Base-by-base conservation (phyloP, 1,139 yeast genomes). In the Debaryomyces sp. region DNA sequence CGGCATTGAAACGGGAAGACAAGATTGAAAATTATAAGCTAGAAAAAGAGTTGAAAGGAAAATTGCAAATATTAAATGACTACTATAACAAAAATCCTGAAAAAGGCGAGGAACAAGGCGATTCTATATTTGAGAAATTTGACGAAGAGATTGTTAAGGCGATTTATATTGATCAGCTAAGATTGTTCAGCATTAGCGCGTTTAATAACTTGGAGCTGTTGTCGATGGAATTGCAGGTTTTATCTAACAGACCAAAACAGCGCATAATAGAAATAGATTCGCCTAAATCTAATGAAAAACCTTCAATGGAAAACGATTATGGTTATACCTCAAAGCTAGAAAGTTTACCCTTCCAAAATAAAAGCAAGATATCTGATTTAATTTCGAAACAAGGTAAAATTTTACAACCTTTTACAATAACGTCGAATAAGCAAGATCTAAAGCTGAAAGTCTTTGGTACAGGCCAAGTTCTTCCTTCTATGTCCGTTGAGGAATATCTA, bases 401-500 rank as follows among this genome's bases (percentile, higher is more conserved):
- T 1, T 68, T 89, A 36, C 81, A 88, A 55, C 98, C 97, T 6
- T 94, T 94, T 65, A 89, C 95, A 0, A 79, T 94, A 27, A 82
- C 90, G 6, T 73, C 84, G 5, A 68, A 74, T 40, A 76, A 88
- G 47, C 80, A 84, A 23, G 81, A 84, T 41, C 58, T 89, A 21
- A 75, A 78, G 49, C 70, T 75, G 24, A 82, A 84, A 56, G 97
- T 92, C 0, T 84, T 82, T 61, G 97, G 98, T 1, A 89, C 96
- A 1, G 99, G 98, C 0, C 98, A 94, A 66, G 84, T 81, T 33
- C 74, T 94, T 35, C 99, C 99, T 1, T 89, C 97, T 0, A 90
- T 95, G 96, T 76, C 96, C 0, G 94, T 95, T 0, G 99, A 94
- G 55, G 97, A 94, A 59, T 87, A 88, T 54, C 74, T 94, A 46